Evolutionary conservation across 2,329 filamentous ascomycete species (phyloP).

Genomic region (Monilinia fructigena): DNA sequence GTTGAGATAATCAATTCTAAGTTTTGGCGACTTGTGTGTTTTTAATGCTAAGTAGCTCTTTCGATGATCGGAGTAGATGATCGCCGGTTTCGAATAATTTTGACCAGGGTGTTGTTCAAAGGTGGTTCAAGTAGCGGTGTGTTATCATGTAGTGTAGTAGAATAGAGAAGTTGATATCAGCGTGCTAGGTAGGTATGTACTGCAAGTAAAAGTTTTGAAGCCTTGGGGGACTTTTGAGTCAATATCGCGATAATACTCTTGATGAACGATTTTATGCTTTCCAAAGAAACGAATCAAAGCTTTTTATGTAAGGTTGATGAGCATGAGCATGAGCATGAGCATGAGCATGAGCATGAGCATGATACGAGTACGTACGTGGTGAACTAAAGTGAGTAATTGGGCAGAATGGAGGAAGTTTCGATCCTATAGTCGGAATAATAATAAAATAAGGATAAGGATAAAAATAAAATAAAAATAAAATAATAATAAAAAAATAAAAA

Average conservation of each 20-base stretch:
- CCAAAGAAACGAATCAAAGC: neutral
- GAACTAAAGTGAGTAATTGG: neutral
- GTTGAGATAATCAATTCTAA: neutral
- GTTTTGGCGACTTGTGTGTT: slow-evolving; percentile 10
- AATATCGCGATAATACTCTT: neutral
- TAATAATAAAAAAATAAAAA: too few species aligned
- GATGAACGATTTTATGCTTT: neutral
- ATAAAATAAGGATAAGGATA: too few species aligned
- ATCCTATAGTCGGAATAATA: too few species aligned
- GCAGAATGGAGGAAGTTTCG: neutral
- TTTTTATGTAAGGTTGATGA: slow-evolving; percentile 7
- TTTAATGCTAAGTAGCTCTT: neutral
- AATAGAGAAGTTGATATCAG: neutral
- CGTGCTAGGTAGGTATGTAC: neutral
- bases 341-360: too few species aligned
- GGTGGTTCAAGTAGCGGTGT: neutral
- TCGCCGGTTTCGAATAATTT: slow-evolving; percentile 12
- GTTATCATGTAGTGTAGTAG: neutral
- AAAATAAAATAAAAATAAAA: too few species aligned
- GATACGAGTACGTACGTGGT: neutral
- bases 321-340: neutral
- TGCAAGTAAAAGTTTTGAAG: neutral
- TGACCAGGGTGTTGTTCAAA: slow-evolving; percentile 11
- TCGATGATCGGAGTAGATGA: slow-evolving; percentile 4
- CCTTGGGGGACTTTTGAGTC: too few species aligned